Evolutionary conservation across 176 grass and related monocot genomes (phyloP).

Genomic region (Bolboschoenus planiculmis): DNA sequence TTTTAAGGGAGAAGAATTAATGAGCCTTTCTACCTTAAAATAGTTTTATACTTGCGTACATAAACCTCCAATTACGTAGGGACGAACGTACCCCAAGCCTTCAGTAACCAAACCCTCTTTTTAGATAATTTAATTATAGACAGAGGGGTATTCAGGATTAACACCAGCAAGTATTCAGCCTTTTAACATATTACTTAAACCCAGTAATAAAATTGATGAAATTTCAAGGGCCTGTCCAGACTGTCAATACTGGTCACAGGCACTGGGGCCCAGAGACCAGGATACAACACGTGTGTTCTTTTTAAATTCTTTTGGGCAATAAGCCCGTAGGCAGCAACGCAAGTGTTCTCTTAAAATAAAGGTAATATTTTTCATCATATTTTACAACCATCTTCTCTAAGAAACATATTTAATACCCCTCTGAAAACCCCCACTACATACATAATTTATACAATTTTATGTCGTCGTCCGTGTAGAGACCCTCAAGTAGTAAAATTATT

Average conservation of each 20-base stretch:
- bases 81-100: too few species aligned
- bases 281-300: not conserved
- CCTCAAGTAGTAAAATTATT: not conserved
- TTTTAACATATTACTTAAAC: too few species aligned
- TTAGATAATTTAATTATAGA: not conserved
- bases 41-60: too few species aligned
- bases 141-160: too few species aligned
- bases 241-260: not conserved
- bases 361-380: not conserved
- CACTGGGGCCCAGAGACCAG: not conserved
- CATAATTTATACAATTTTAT: not conserved
- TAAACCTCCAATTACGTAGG: too few species aligned
- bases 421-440: not conserved
- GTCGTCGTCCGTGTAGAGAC: not conserved
- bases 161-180: too few species aligned
- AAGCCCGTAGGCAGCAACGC: not conserved
- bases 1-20: too few species aligned
- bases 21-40: too few species aligned
- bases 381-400: not conserved
- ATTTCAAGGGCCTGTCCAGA: not conserved
- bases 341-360: not conserved
- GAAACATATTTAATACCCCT: not conserved
- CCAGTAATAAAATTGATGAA: not conserved
- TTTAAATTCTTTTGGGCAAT: not conserved
- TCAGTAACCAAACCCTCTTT: too few species aligned